A percentile compares a stretch with the other conserved stretches of the same genome.
Evolutionary conservation across 2,329 filamentous ascomycete genomes (phyloP).

Genomic region (Chaetomiaceae sp.): DNA sequence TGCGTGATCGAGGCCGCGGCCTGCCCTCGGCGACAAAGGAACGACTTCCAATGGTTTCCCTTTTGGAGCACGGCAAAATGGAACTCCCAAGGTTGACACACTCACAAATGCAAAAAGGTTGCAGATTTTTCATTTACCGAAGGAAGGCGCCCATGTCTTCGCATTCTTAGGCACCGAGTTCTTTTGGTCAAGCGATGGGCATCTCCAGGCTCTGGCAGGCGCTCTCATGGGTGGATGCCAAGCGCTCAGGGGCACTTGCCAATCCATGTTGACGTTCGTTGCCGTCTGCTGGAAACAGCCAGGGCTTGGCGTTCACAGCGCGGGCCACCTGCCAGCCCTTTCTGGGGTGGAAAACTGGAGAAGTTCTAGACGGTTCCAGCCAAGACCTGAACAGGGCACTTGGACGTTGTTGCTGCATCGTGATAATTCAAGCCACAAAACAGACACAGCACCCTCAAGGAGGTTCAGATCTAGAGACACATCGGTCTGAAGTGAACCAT

Average conservation of each 20-base stretch:
- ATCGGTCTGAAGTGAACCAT: background rate
- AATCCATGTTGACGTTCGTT: constrained; percentile 12
- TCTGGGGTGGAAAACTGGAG: constrained; percentile 6
- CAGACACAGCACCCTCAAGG: too few species aligned
- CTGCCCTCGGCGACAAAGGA: constrained; percentile 9
- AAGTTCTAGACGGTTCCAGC: constrained; percentile 21
- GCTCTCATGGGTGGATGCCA: background rate
- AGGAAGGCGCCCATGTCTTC: background rate
- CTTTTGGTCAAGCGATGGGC: background rate
- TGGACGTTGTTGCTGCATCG: background rate
- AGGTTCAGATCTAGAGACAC: background rate
- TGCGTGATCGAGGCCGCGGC: constrained; percentile 19
- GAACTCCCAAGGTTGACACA: too few species aligned
- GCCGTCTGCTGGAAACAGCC: background rate
- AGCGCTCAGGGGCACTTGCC: constrained; percentile 5
- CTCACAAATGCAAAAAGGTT: too few species aligned
- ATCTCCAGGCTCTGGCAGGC: background rate
- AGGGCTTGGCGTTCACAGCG: constrained; percentile 8
- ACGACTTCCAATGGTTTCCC: background rate
- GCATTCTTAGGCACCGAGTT: background rate
- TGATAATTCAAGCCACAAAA: background rate
- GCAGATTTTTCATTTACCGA: too few species aligned
- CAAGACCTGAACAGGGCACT: background rate
- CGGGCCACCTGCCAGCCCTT: background rate
- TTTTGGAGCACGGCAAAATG: too few species aligned